These are phyloP conservation scores for Cynara cardunculus DNA, from an alignment of 129 eudicot genomes.

Conservation along the genomic window DNA sequence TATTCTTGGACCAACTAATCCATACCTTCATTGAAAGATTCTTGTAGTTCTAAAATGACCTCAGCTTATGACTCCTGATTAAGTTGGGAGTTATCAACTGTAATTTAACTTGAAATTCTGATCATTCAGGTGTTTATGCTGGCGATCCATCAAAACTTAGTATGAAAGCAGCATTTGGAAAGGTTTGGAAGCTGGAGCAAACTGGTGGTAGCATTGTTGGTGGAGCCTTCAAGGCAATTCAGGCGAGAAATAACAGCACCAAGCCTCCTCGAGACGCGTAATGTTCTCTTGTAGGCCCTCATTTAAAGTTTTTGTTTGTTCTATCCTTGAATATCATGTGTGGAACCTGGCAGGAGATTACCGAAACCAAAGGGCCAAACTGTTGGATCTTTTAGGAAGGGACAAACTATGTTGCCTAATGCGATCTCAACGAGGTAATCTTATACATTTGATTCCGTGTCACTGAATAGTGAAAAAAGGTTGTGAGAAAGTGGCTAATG, in stretches of 20 bases:
- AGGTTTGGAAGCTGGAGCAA: slow-evolving; percentile 91
- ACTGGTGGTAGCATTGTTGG: slow-evolving; percentile 87
- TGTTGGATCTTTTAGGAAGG: slow-evolving; percentile 91
- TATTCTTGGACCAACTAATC: not conserved
- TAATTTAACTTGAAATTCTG: not conserved
- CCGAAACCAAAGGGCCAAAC: slow-evolving; percentile 96
- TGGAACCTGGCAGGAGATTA: slow-evolving; percentile 59
- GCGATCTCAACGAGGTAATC: slow-evolving; percentile 72
- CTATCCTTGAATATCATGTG: slow-evolving; percentile 16
- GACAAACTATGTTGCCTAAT: slow-evolving; percentile 70
- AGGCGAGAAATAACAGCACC: slow-evolving; percentile 46
- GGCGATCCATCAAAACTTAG: slow-evolving; percentile 93
- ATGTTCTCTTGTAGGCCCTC: slow-evolving; percentile 20
- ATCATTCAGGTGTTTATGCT: slow-evolving; percentile 82
- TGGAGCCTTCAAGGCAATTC: slow-evolving; percentile 80
- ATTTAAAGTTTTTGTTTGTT: not conserved
- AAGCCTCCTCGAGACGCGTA: slow-evolving; percentile 85
- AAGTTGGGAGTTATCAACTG: not conserved
- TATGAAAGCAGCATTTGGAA: slow-evolving; percentile 98
- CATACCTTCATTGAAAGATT: slow-evolving; percentile 4
- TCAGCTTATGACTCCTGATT: not conserved
- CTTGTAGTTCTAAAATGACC: not conserved
- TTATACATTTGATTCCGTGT: not conserved
- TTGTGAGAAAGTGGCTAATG: not conserved
- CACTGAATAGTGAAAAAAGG: not conserved